phyloP scores from a whole-genome alignment of 2,329 filamentous ascomycete genomes.

The Neobulgaria alba region DNA sequence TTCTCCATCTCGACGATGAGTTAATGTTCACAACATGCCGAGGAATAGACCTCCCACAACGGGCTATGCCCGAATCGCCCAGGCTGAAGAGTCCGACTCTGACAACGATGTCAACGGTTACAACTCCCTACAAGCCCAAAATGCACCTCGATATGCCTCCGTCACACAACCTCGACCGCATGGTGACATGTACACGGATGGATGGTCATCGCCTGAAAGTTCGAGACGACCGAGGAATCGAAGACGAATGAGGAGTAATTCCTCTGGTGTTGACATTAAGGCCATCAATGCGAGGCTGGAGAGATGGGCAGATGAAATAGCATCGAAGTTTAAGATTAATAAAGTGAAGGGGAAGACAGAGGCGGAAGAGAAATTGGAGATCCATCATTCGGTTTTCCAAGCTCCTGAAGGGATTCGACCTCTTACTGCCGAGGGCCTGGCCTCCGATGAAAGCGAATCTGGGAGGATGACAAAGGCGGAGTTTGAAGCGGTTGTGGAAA shows the following conservation, averaged over 20 bases:
- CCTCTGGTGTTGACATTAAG: conserved; percentile 88
- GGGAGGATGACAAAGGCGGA: conserved; percentile 67
- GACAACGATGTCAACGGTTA: conserved; percentile 48
- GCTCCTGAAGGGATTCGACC: conserved; percentile 81
- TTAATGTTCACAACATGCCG: conserved; percentile 16
- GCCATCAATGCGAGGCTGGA: conserved; percentile 95
- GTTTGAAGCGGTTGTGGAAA: conserved; percentile 84
- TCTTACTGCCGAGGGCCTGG: conserved; percentile 65
- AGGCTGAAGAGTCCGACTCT: conserved; percentile 64
- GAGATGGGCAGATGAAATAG: conserved; percentile 96
- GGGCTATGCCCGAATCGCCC: conserved; percentile 76
- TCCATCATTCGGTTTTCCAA: conserved; percentile 95
- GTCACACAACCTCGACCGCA: conserved; percentile 53
- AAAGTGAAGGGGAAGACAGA: conserved; percentile 64
- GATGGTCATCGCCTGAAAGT: conserved; percentile 30
- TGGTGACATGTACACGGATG: conserved; percentile 48
- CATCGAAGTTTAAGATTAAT: conserved; percentile 87
- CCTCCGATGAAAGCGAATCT: conserved; percentile 43
- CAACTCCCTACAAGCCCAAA: conserved; percentile 44
- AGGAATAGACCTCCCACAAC: conserved; percentile 54
- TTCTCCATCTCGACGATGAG: not conserved
- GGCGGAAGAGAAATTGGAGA: conserved; percentile 84
- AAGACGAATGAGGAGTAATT: conserved; percentile 55
- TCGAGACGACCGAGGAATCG: conserved; percentile 40
- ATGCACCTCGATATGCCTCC: conserved; percentile 54